phyloP scores from a whole-genome alignment of 768 basidiomycete species.

The Tremella yokohamensis region DNA sequence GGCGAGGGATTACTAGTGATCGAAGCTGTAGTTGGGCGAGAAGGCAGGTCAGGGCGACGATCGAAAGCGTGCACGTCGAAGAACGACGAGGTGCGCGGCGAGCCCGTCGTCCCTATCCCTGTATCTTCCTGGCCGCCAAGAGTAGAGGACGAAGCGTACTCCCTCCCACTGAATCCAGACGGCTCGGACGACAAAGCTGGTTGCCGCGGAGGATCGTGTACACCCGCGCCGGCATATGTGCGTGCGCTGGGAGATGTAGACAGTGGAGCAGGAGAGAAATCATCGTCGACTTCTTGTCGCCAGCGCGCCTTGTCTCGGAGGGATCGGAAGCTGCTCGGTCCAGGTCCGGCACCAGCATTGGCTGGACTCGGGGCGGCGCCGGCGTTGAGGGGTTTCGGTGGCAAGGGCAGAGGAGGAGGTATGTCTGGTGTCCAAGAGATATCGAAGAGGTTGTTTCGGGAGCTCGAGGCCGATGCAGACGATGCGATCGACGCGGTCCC shows the following conservation, averaged over 20 bases:
- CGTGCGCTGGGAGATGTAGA: not conserved
- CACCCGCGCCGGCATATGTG: too few relatives aligned
- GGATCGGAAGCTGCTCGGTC: not conserved
- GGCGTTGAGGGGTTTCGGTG: not conserved
- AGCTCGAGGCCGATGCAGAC: not conserved
- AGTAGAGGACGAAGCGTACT: not conserved
- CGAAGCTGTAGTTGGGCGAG: not conserved
- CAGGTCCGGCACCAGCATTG: too few relatives aligned
- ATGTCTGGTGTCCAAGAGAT: slow-evolving; percentile 14
- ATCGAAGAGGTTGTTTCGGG: slow-evolving; percentile 21
- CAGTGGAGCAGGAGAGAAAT: not conserved
- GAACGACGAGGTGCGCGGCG: slow-evolving; percentile 11
- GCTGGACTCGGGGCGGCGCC: not conserved
- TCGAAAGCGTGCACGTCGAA: slow-evolving; percentile 12
- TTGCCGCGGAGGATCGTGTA: not conserved
- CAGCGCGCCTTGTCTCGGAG: not conserved
- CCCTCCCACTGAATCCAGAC: not conserved
- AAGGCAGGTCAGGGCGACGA: not conserved
- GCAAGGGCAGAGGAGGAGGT: slow-evolving; percentile 14
- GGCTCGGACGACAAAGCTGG: not conserved
- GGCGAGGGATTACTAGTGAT: slow-evolving; percentile 7
- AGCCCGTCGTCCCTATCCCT: not conserved
- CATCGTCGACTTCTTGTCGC: slow-evolving; percentile 2
- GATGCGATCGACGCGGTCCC: not conserved
- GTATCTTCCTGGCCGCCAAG: not conserved